Conservation (phyloP, 2,329 filamentous ascomycete species). For the Pseudogymnoascus verrucosus region DNA sequence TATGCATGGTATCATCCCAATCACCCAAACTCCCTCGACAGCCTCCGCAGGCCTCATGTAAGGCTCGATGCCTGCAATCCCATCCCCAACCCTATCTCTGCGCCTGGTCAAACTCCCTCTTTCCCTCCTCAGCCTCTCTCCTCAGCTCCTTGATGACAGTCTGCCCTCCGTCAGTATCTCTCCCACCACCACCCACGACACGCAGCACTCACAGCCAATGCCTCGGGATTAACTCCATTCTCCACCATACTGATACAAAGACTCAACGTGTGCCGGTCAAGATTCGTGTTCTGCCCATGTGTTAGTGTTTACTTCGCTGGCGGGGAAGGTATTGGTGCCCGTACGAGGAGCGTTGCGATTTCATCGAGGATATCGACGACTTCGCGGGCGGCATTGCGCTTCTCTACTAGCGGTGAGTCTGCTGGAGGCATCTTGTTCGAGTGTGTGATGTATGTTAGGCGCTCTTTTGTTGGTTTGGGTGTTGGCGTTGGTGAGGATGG, state of each 20-base stretch:
- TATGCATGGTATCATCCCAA: slow-evolving; percentile 7
- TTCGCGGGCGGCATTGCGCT: slow-evolving; percentile 70
- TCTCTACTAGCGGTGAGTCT: slow-evolving; percentile 47
- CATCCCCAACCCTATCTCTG: background rate
- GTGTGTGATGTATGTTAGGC: background rate
- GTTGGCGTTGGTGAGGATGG: background rate
- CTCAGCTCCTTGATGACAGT: slow-evolving; percentile 27
- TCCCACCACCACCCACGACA: background rate
- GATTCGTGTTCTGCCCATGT: slow-evolving; percentile 69
- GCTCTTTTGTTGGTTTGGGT: background rate
- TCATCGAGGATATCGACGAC: slow-evolving; percentile 78
- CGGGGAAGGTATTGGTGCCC: slow-evolving; percentile 25
- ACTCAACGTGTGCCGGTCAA: slow-evolving; percentile 83
- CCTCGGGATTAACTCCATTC: slow-evolving; percentile 93
- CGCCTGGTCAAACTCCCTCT: slow-evolving; percentile 9
- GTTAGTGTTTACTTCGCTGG: background rate
- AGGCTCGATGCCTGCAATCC: background rate
- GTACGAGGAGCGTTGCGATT: slow-evolving; percentile 80
- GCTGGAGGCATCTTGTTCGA: slow-evolving; percentile 34
- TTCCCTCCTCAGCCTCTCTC: slow-evolving; percentile 25
- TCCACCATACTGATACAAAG: slow-evolving; percentile 96
- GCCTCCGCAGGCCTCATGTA: background rate
- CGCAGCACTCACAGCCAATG: slow-evolving; percentile 64
- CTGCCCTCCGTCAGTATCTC: slow-evolving; percentile 17
- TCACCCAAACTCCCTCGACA: background rate